A percentile compares a stretch with the other conserved stretches of the same genome.
phyloP scores from a whole-genome alignment of 345 rosid genomes.

The Streptanthus diversifolius region DNA sequence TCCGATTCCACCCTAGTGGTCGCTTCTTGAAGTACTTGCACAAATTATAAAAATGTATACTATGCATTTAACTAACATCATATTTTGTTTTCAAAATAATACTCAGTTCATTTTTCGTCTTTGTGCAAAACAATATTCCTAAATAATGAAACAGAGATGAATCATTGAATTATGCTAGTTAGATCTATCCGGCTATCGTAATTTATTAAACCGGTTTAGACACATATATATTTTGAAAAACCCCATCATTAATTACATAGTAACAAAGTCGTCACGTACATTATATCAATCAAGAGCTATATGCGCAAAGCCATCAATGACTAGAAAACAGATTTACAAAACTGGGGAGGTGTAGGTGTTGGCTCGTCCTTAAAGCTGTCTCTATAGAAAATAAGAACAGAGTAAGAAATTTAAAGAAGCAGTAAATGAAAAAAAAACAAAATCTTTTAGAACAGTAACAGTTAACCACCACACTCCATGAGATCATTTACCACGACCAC shows the following conservation, averaged over 20 bases:
- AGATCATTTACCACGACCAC: constrained; percentile 36
- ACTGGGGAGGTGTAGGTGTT: background rate
- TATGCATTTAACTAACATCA: background rate
- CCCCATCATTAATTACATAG: background rate
- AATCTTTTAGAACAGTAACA: constrained; percentile 23
- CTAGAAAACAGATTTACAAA: constrained; percentile 15
- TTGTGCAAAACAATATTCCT: background rate
- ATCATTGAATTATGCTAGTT: background rate
- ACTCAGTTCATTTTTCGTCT: background rate
- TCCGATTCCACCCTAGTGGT: constrained; percentile 14
- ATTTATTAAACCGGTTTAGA: background rate
- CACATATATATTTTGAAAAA: background rate
- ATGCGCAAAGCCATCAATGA: constrained; percentile 19
- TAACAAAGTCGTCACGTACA: background rate
- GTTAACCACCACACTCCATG: constrained; percentile 37
- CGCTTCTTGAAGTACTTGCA: background rate
- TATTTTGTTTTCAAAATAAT: background rate
- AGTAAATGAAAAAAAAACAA: constrained; percentile 17
- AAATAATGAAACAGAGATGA: background rate
- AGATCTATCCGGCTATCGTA: background rate
- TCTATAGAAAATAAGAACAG: constrained; percentile 11
- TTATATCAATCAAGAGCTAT: background rate
- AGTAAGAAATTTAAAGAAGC: constrained; percentile 24
- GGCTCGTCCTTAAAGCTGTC: constrained; percentile 26
- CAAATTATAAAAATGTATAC: background rate